Evolutionary conservation across 1,284 basidiomycete species (phyloP).

Genomic region (Trichosporon asahii): DNA sequence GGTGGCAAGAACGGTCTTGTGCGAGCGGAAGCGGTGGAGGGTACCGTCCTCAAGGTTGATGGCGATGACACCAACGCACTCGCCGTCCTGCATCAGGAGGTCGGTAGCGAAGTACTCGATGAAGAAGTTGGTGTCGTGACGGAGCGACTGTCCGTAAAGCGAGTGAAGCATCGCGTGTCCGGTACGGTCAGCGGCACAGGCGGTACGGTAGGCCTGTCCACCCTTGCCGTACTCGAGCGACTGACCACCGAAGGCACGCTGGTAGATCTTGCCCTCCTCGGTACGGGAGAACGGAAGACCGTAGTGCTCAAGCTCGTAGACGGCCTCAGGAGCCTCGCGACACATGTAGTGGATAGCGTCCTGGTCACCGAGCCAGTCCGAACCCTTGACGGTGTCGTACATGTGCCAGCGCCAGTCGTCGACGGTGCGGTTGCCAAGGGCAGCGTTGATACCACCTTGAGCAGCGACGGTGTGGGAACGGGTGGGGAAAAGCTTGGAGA

Average conservation of each 20-base stretch:
- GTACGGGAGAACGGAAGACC: conserved; percentile 99
- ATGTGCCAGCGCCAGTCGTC: conserved; percentile 99
- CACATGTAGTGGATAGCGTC: conserved; percentile 99
- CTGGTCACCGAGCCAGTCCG: conserved; percentile 99
- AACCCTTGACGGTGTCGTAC: conserved; percentile 97
- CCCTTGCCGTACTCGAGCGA: conserved; percentile 97
- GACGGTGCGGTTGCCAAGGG: conserved; percentile 98
- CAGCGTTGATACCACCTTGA: conserved; percentile 99
- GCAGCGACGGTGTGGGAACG: conserved; percentile 98
- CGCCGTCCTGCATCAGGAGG: conserved; percentile 96
- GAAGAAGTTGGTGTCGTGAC: conserved; percentile 99
- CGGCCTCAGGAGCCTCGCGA: conserved; percentile 71
- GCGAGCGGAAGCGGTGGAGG: conserved; percentile 94
- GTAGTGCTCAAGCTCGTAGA: conserved; percentile 85
- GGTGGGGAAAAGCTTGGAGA: conserved; percentile 99
- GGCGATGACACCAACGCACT: conserved; percentile 98
- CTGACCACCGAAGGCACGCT: conserved; percentile 98
- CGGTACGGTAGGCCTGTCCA: conserved; percentile 98
- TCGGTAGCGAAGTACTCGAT: conserved; percentile 99
- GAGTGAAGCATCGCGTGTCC: conserved; percentile 98
- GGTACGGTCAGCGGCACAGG: conserved; percentile 97
- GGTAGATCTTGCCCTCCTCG: conserved; percentile 99
- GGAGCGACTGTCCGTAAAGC: conserved; percentile 96
- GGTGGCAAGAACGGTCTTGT: conserved; percentile 97
- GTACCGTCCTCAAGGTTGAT: conserved; percentile 99